These are phyloP conservation scores for Moesziomyces sp. DNA, from an alignment of 1,284 basidiomycete genomes.

Conservation along the genomic window DNA sequence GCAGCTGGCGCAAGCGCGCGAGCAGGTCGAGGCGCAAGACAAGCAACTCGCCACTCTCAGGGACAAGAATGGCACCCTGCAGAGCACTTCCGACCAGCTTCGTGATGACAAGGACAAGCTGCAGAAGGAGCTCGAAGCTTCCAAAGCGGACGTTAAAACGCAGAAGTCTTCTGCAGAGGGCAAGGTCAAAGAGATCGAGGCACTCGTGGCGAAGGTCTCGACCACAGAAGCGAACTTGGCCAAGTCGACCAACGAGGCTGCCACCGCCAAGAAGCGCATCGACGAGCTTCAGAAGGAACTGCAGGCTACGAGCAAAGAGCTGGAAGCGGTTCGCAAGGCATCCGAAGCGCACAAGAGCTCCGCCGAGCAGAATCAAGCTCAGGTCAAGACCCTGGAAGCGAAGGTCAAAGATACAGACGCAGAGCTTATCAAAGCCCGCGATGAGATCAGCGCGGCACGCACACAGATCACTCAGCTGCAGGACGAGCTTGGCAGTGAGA, in stretches of 20 bases:
- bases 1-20: conserved; percentile 16
- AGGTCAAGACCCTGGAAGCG: conserved; percentile 23
- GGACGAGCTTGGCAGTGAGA: neutral
- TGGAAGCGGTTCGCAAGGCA: conserved; percentile 15
- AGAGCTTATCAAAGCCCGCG: conserved; percentile 10
- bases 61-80: conserved; percentile 15
- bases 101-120: conserved; percentile 9
- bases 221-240: conserved; percentile 13
- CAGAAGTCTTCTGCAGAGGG: conserved; percentile 16
- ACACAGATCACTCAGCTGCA: conserved; percentile 8
- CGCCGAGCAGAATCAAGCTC: conserved; percentile 13
- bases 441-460: conserved; percentile 11
- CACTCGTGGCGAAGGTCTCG: conserved; percentile 17
- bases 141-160: conserved; percentile 6
- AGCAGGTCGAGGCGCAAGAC: conserved; percentile 17
- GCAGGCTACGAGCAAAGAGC: conserved; percentile 17
- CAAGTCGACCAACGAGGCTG: conserved; percentile 16
- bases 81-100: conserved; percentile 10
- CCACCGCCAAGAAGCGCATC: conserved; percentile 14
- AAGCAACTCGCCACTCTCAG: conserved; percentile 13
- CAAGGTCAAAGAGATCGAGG: conserved; percentile 19
- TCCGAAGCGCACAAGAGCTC: conserved; percentile 15
- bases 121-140: conserved; percentile 20
- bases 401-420: conserved; percentile 14
- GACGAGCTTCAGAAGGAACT: conserved; percentile 22